Conservation (phyloP, 2,329 filamentous ascomycete genomes). For the Claviceps cyperi region DNA sequence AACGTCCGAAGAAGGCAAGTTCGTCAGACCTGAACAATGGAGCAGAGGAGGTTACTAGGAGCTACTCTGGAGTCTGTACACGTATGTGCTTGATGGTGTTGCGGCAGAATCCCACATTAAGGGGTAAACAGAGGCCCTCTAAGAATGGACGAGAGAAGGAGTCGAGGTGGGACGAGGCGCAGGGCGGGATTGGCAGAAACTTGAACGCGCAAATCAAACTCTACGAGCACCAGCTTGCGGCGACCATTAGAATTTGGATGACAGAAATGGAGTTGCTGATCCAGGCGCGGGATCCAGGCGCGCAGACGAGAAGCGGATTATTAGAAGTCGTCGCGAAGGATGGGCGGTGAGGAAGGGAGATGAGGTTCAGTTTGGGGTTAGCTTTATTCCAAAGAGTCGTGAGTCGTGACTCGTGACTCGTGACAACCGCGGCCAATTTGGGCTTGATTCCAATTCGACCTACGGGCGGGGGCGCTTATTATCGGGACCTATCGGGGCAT, state of each 20-base stretch:
- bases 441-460: no score
- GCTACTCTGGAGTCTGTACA: background rate
- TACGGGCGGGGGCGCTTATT: no score
- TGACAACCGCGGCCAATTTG: no score
- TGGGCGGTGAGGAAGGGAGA: no score
- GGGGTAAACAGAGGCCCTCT: background rate
- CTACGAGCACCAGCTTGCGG: constrained; percentile 1
- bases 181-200: background rate
- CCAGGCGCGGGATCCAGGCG: constrained; percentile 3
- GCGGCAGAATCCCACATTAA: background rate
- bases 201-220: background rate
- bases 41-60: background rate
- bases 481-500: no score
- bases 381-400: no score
- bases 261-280: background rate
- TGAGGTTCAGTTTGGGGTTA: no score
- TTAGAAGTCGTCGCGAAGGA: no score
- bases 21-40: background rate
- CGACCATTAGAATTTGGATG: background rate
- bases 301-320: background rate
- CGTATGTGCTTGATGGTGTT: background rate
- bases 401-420: no score
- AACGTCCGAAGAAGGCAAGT: background rate
- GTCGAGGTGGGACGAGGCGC: background rate
- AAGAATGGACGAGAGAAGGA: background rate